Conservation (phyloP, 148 eudicot genomes). For the Linanthus parryae region DNA sequence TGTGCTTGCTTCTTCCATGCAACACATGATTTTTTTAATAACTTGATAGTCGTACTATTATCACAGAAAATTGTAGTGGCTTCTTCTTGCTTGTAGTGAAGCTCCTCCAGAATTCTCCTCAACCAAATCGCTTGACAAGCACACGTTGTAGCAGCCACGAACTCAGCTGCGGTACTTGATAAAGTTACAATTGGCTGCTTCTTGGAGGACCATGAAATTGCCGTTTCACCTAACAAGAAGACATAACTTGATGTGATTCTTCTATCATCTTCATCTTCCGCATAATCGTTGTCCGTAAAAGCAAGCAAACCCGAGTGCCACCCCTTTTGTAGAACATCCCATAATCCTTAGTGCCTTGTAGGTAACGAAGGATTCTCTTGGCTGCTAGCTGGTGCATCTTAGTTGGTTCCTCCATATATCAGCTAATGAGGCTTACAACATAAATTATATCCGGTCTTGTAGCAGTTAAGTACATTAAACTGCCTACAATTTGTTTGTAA, state of each 20-base stretch:
- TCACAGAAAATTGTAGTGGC: neutral
- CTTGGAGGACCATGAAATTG: neutral
- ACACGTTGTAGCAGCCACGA: neutral
- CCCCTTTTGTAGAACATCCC: neutral
- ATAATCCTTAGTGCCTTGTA: slow-evolving; percentile 8
- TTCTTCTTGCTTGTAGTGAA: neutral
- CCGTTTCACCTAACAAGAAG: neutral
- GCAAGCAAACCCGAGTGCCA: neutral
- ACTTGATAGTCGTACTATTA: neutral
- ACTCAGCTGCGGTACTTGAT: neutral
- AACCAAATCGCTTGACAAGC: neutral
- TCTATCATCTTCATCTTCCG: neutral
- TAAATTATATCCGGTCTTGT: neutral
- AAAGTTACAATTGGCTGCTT: too few species aligned
- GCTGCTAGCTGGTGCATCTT: neutral
- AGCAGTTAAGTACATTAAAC: neutral
- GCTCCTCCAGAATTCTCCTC: neutral
- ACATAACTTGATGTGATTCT: neutral
- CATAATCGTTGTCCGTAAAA: neutral
- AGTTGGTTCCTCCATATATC: neutral
- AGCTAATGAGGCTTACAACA: neutral
- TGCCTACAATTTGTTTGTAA: neutral
- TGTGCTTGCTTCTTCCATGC: neutral
- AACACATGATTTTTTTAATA: neutral
- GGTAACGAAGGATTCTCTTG: slow-evolving; percentile 12